Conservation (phyloP, 2,329 filamentous ascomycete genomes). For the Aspergillus uvarum region DNA sequence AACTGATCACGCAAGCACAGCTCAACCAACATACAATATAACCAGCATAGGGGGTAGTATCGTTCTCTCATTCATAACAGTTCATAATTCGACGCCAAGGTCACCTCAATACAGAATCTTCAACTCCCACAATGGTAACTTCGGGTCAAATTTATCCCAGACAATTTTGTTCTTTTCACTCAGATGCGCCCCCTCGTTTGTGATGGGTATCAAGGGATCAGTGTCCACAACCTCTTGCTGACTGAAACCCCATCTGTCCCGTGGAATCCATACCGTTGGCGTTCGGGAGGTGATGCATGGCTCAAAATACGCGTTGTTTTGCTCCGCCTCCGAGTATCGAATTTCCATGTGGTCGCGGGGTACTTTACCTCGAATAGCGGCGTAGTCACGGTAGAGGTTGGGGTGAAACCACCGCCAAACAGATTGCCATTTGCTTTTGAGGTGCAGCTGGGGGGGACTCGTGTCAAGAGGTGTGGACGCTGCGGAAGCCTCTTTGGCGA, state of each 20-base stretch:
- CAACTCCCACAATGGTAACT: conserved; percentile 57
- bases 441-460: neutral
- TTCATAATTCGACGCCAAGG: neutral
- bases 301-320: conserved; percentile 69
- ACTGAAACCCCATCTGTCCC: conserved; percentile 71
- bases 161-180: conserved; percentile 67
- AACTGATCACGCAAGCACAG: too few species aligned
- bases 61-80: neutral
- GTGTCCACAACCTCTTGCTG: conserved; percentile 75
- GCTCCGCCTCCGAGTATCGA: conserved; percentile 61
- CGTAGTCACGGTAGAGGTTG: conserved; percentile 72
- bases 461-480: neutral
- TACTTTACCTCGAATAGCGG: conserved; percentile 67
- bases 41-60: neutral
- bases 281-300: conserved; percentile 63
- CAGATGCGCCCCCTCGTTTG: conserved; percentile 70
- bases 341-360: conserved; percentile 58
- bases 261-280: conserved; percentile 78
- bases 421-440: conserved; percentile 17
- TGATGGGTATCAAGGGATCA: conserved; percentile 69
- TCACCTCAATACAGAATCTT: conserved; percentile 49
- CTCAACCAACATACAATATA: neutral
- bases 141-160: conserved; percentile 58
- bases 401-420: conserved; percentile 60
- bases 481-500: conserved; percentile 34